Conservation (phyloP, 169 alveolate genomes). For the Cryptosporidium tyzzeri region DNA sequence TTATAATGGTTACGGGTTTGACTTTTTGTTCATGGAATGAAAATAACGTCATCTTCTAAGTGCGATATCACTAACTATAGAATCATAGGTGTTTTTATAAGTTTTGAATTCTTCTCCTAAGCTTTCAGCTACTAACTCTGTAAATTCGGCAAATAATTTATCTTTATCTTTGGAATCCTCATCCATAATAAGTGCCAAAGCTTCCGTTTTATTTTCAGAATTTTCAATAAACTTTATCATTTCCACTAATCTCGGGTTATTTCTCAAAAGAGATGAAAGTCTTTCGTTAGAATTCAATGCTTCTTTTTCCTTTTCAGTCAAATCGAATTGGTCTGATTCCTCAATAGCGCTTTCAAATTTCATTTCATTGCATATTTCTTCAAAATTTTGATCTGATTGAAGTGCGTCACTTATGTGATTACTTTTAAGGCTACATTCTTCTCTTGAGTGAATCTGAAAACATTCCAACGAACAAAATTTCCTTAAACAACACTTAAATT, state of each 20-base stretch:
- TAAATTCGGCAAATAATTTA: conserved; percentile 1
- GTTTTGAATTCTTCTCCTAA: conserved; percentile 20
- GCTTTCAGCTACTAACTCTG: conserved; percentile 2
- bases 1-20: not conserved
- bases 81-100: conserved; percentile 11
- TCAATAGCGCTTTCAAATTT: not conserved
- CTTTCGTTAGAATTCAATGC: not conserved
- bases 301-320: conserved; percentile 28
- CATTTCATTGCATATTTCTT: not conserved
- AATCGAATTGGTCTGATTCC: conserved; percentile 5
- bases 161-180: conserved; percentile 7
- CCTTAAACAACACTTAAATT: conserved; percentile 21
- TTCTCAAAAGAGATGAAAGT: not conserved
- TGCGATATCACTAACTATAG: not conserved
- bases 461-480: conserved; percentile 13
- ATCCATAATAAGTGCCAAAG: conserved; percentile 20
- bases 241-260: conserved; percentile 2
- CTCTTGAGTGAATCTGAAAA: conserved; percentile 6
- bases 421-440: conserved; percentile 4
- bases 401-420: not conserved
- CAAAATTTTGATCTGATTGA: not conserved
- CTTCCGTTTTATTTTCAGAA: conserved; percentile 2
- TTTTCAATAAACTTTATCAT: conserved; percentile 6
- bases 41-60: not conserved
- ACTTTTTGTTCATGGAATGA: not conserved